A percentile compares a stretch with the other conserved stretches of the same genome.
phyloP scores from a whole-genome alignment of 768 basidiomycete genomes.

The Boletellus ananiceps region DNA sequence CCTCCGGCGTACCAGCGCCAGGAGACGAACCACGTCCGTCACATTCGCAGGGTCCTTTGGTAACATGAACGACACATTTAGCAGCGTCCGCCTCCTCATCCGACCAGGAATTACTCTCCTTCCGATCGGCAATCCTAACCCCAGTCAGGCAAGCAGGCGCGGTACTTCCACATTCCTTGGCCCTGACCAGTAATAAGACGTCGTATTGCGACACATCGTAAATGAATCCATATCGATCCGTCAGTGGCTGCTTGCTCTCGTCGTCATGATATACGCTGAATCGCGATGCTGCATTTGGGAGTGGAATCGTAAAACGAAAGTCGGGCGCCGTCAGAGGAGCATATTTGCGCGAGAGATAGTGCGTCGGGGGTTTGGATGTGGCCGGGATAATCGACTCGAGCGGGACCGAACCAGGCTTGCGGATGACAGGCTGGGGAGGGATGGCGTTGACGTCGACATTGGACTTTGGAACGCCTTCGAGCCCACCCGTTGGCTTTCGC shows the following conservation, averaged over 20 bases:
- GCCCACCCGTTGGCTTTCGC: constrained; percentile 35
- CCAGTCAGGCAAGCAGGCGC: constrained; percentile 86
- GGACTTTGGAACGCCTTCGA: constrained; percentile 18
- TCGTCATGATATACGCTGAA: constrained; percentile 49
- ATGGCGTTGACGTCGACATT: constrained; percentile 12
- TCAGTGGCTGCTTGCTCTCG: constrained; percentile 55
- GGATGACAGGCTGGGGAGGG: constrained; percentile 22
- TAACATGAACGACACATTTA: constrained; percentile 32
- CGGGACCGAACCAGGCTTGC: constrained; percentile 48
- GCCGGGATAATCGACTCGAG: constrained; percentile 82
- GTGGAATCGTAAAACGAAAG: constrained; percentile 69
- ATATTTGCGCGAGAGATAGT: constrained; percentile 73
- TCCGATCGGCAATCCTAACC: constrained; percentile 80
- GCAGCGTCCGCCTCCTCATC: constrained; percentile 51
- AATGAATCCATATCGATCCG: constrained; percentile 88
- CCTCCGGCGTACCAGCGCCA: constrained; percentile 5
- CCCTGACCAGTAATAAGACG: constrained; percentile 66
- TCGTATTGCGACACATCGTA: constrained; percentile 84
- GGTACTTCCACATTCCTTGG: constrained; percentile 64
- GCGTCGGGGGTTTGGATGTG: constrained; percentile 75
- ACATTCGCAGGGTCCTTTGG: constrained; percentile 41
- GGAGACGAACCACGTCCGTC: constrained; percentile 26
- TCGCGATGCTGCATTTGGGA: constrained; percentile 49
- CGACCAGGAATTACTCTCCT: constrained; percentile 75
- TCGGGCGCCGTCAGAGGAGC: constrained; percentile 68